Evolutionary conservation across 1,139 yeast species (phyloP), one percentile per base, ranked within the genome.

Genomic region (Blastobotrys buckinghamii): DNA sequence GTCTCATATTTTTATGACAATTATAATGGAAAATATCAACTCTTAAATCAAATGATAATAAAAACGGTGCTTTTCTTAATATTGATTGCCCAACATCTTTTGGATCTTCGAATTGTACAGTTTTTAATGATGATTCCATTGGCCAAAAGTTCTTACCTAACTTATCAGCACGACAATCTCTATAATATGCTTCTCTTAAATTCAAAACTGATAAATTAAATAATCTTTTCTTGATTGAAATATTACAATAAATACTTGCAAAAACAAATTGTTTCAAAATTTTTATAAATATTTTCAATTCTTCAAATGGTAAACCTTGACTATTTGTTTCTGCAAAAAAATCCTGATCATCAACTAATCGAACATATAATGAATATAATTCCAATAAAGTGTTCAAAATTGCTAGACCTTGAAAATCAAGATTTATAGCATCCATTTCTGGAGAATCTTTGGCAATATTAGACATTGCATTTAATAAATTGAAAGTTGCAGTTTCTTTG

Each of bases 331-430:
- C 55, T 52, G 45, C 24, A 41, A 60, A 52, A 47, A 84, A 68
- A 59, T 84, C 95, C 20, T 71, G 66, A 61, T 88, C 96, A 52
- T 82, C 85, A 0, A 90, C 78, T 2, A 88, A 79, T 33, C 82
- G 76, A 22, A 82, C 62, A 66, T 79, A 72, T 55, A 79, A 78
- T 22, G 47, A 44, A 26, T 22, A 44, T 10, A 44, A 20, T 5
- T 44, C 47, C 30, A 37, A 20, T 13, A 27, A 22, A 2, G 36
- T 27, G 7, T 35, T 34, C 24, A 39, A 32, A 12, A 26, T 12
- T n/a, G 33, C 33, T 17, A 39, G 12, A 7, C 33, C 33, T n/a
- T 24, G 19, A 19, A 8, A 12, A 20, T 39, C 42, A 27, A 10
- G 10, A 7, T 6, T 3, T 3, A 36, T n/a, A 16, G 24, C 13